Percentiles rank a stretch among this genome's conserved stretches.
Conservation (phyloP, 192 early-diverging fungal genomes). For the Backusella luteola region DNA sequence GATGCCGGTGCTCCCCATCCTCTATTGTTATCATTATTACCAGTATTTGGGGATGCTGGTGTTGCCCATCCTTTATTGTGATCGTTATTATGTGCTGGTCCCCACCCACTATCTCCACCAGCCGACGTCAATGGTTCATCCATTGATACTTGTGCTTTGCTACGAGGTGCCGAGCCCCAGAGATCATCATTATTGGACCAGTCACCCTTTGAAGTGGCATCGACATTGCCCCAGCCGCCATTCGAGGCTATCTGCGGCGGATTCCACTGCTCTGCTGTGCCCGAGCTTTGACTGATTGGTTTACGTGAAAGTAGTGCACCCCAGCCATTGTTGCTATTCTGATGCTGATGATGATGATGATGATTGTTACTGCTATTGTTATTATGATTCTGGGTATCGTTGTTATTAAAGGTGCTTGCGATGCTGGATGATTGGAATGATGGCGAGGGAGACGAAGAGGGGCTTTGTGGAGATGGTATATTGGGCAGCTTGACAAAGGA, state of each 20-base stretch:
- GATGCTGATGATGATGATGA: background rate
- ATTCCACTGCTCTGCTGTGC: background rate
- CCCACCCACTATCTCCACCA: background rate
- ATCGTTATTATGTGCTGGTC: background rate
- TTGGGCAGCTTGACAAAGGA: background rate
- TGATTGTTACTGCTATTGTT: background rate
- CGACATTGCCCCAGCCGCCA: background rate
- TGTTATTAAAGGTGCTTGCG: background rate
- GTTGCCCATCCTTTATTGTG: background rate
- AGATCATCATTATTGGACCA: background rate
- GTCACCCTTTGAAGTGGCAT: background rate
- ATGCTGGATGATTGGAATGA: background rate
- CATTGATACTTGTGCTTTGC: background rate
- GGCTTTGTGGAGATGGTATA: background rate
- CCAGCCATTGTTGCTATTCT: background rate
- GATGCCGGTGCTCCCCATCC: background rate
- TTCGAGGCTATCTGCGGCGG: background rate
- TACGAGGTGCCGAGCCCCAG: background rate
- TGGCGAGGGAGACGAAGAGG: background rate
- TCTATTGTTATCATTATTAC: background rate
- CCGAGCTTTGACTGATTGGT: background rate
- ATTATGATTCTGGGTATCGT: background rate
- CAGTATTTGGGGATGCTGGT: background rate
- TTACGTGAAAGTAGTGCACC: background rate
- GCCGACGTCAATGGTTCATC: no score